These are phyloP conservation scores for Rutstroemia sp. DNA, from an alignment of 2,329 filamentous ascomycete genomes.

Conservation along the genomic window DNA sequence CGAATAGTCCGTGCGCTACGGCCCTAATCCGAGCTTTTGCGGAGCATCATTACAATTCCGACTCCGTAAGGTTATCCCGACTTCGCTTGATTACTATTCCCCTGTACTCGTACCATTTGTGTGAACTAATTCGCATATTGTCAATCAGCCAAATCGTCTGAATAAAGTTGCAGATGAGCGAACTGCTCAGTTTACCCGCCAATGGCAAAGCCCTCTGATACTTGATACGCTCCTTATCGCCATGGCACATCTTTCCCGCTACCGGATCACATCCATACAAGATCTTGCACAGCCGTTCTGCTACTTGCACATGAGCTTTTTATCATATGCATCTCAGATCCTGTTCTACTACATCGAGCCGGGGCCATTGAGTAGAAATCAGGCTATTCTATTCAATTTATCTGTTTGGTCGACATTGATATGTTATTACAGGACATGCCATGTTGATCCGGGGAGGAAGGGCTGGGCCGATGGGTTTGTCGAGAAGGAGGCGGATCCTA, in stretches of 20 bases:
- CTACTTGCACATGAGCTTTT: conserved; percentile 57
- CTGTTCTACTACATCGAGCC: conserved; percentile 58
- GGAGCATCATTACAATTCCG: too few species aligned
- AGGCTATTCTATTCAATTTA: conserved; percentile 59
- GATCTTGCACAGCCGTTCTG: conserved; percentile 62
- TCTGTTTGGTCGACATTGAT: conserved; percentile 39
- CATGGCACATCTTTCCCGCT: not conserved
- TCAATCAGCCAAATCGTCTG: too few species aligned
- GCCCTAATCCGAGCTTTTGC: too few species aligned
- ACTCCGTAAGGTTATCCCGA: too few species aligned
- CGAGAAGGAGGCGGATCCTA: not conserved
- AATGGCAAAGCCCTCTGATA: too few species aligned
- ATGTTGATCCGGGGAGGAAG: conserved; percentile 50
- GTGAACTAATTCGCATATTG: too few species aligned
- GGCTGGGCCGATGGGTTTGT: conserved; percentile 22
- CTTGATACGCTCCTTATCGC: not conserved
- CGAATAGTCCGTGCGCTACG: too few species aligned
- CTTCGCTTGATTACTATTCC: too few species aligned
- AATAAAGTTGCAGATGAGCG: too few species aligned
- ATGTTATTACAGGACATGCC: conserved; percentile 56
- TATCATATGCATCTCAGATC: conserved; percentile 65
- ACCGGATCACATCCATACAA: conserved; percentile 15
- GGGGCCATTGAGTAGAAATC: conserved; percentile 47
- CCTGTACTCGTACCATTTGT: too few species aligned
- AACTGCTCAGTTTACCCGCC: too few species aligned